A percentile compares a stretch with the other conserved stretches of the same genome.
phyloP scores from a whole-genome alignment of 306 rosid genomes.

The Mimosa bimucronata region DNA sequence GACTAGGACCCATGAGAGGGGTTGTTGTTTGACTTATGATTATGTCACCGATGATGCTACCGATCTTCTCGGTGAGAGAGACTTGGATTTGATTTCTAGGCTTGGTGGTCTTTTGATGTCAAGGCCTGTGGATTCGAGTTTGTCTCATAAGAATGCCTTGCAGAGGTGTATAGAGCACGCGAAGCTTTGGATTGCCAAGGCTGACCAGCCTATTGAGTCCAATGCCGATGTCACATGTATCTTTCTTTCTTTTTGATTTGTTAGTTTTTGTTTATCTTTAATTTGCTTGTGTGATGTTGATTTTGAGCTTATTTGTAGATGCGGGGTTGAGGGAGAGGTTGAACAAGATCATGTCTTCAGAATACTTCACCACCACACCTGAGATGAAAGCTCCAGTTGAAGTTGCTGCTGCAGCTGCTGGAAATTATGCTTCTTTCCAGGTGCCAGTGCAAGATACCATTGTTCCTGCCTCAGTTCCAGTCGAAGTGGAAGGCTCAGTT shows the following conservation, averaged over 20 bases:
- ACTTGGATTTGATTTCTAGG: constrained; percentile 75
- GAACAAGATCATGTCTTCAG: constrained; percentile 85
- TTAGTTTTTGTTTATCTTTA: neutral
- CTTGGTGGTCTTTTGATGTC: constrained; percentile 71
- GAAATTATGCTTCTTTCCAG: constrained; percentile 72
- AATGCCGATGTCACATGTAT: constrained; percentile 74
- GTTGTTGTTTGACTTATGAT: constrained; percentile 93
- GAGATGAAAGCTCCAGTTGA: constrained; percentile 91
- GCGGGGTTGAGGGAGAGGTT: constrained; percentile 82
- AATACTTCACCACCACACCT: constrained; percentile 81
- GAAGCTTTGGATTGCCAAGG: constrained; percentile 73
- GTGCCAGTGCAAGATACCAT: constrained; percentile 55
- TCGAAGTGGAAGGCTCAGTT: constrained; percentile 58
- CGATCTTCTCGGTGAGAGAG: constrained; percentile 88
- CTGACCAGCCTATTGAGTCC: constrained; percentile 70
- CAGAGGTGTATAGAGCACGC: constrained; percentile 87
- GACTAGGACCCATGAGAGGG: constrained; percentile 87
- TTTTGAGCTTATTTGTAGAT: constrained; percentile 49
- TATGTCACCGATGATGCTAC: constrained; percentile 95
- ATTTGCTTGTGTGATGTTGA: constrained; percentile 2
- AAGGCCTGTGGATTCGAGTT: constrained; percentile 78
- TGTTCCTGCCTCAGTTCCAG: constrained; percentile 38
- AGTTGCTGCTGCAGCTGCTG: constrained; percentile 86
- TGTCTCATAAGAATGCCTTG: constrained; percentile 84
- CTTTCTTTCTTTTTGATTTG: neutral